Percentiles rank a stretch among this genome's conserved stretches.
Evolutionary conservation across 2,329 filamentous ascomycete species (phyloP).

Genomic region (Colletotrichum sp.): DNA sequence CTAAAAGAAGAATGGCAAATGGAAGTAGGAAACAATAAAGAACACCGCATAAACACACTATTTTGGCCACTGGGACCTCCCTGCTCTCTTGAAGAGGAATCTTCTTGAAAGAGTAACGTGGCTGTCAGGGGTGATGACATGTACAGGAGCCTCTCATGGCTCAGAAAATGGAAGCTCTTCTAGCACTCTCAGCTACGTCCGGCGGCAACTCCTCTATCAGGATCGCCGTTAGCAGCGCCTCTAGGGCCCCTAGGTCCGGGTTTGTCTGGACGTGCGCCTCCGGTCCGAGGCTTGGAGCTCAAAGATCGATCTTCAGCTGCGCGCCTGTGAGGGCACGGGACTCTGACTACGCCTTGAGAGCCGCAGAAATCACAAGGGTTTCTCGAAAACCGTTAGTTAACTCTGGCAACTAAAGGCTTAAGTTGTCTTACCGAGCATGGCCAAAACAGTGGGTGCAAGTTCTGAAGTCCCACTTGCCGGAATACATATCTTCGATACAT

Average conservation of each 20-base stretch:
- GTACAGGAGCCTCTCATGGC: not conserved
- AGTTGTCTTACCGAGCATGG: not conserved
- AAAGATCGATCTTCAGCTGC: not conserved
- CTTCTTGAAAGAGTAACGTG: not conserved
- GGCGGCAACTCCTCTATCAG: constrained; percentile 2
- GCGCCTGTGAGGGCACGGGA: constrained; percentile 6
- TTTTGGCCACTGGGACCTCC: not conserved
- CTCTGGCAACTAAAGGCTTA: not conserved
- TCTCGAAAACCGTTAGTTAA: not conserved
- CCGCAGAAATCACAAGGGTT: constrained; percentile 4
- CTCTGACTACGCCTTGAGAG: constrained; percentile 13
- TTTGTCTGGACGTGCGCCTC: not conserved
- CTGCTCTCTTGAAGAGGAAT: not conserved
- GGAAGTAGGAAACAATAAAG: not conserved
- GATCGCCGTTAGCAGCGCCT: not conserved
- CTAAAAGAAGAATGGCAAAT: not conserved
- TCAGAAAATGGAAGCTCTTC: not conserved
- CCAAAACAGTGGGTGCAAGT: constrained; percentile 13
- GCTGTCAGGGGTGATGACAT: not conserved
- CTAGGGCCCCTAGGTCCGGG: not conserved
- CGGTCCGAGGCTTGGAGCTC: not conserved
- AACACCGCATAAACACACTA: not conserved
- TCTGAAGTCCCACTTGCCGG: constrained; percentile 14
- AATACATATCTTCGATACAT: constrained; percentile 22
- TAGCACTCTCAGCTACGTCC: not conserved